These are phyloP conservation scores for Pseudonitzschia pungens DNA, from an alignment of 108 stramenopile genomes.

Conservation along the genomic window DNA sequence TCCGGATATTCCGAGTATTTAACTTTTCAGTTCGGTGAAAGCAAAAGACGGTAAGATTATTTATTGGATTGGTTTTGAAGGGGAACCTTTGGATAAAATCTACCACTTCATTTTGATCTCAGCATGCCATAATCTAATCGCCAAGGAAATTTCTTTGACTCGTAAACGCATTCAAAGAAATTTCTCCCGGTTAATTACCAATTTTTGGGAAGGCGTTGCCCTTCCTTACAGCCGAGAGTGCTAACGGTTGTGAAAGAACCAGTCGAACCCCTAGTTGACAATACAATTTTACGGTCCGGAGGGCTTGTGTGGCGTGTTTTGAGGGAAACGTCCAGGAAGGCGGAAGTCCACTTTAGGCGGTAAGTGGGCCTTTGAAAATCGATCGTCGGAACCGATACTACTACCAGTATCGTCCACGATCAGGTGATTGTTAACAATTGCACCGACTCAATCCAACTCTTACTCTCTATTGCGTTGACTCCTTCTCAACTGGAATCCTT, in stretches of 20 bases:
- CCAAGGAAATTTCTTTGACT: slow-evolving; percentile 3
- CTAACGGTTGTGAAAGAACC: background rate
- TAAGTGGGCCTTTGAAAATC: background rate
- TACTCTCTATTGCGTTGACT: background rate
- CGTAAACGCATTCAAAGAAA: background rate
- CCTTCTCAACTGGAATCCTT: background rate
- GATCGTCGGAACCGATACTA: background rate
- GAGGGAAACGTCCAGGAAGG: background rate
- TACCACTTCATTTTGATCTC: background rate
- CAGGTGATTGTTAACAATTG: background rate
- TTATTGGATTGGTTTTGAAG: background rate
- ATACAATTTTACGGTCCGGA: background rate
- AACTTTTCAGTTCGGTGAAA: background rate
- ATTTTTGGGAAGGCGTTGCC: background rate
- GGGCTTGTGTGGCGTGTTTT: background rate
- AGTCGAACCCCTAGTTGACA: background rate
- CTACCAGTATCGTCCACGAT: background rate
- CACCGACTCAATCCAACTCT: background rate
- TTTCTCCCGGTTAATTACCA: background rate
- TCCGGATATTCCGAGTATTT: background rate
- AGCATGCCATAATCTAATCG: background rate
- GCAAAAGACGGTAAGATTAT: background rate
- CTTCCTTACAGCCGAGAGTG: background rate
- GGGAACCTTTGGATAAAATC: background rate
- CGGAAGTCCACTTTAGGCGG: background rate